Conservation (phyloP, 345 rosid genomes). For the Acer campestre region DNA sequence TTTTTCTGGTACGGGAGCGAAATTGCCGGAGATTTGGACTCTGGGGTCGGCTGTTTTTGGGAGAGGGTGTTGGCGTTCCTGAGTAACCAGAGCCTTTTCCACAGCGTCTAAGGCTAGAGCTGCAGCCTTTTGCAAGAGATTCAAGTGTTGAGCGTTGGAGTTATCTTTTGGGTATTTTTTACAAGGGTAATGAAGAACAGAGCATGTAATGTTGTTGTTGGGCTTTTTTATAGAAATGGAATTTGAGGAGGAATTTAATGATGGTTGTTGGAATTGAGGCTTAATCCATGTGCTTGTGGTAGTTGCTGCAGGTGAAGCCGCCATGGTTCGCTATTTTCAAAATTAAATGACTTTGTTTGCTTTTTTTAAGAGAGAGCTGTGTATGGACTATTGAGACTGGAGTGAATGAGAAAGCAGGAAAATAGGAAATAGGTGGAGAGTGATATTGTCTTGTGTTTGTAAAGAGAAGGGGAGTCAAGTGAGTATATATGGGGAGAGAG, state of each 20-base stretch:
- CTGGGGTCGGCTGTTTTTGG: conserved; percentile 77
- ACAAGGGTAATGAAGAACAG: conserved; percentile 52
- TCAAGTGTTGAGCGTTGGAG: conserved; percentile 37
- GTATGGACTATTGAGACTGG: too few species aligned
- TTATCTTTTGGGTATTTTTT: conserved; percentile 34
- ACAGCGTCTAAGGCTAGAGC: conserved; percentile 58
- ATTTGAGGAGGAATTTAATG: neutral
- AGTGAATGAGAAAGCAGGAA: too few species aligned
- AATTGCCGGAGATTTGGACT: conserved; percentile 78
- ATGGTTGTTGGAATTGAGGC: neutral
- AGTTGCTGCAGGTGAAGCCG: conserved; percentile 34
- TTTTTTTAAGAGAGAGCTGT: too few species aligned
- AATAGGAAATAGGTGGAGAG: neutral
- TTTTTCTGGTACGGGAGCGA: conserved; percentile 76
- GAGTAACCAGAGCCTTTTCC: conserved; percentile 56
- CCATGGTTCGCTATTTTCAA: conserved; percentile 25
- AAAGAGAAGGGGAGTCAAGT: neutral
- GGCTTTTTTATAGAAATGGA: conserved; percentile 8
- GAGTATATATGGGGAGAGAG: conserved; percentile 23
- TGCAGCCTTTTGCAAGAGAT: conserved; percentile 57
- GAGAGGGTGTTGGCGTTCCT: conserved; percentile 60
- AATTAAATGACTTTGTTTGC: too few species aligned
- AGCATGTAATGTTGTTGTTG: conserved; percentile 10
- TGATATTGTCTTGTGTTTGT: neutral
- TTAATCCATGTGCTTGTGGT: conserved; percentile 27